These are phyloP conservation scores for Kregervanrija pseudodelftensis DNA, from an alignment of 805 yeast genomes.

Conservation along the genomic window DNA sequence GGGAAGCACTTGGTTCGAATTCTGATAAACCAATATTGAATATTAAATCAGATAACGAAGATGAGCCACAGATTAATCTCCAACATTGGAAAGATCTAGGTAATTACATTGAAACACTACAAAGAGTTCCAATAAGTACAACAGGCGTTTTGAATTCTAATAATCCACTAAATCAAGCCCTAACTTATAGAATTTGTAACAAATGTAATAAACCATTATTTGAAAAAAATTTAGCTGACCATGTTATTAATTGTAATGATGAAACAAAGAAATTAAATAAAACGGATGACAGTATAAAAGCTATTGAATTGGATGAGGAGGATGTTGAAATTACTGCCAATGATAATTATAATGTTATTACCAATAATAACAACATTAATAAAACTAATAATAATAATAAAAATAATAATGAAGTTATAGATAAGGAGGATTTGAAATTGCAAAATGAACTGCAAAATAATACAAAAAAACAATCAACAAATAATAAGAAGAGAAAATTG, in stretches of 20 bases:
- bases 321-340: neutral
- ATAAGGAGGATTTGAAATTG: neutral
- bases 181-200: constrained; percentile 41
- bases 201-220: constrained; percentile 40
- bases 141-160: constrained; percentile 9
- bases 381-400: neutral
- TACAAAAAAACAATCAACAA: constrained; percentile 18
- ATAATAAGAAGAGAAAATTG: no score
- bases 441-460: constrained; percentile 20
- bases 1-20: constrained; percentile 20
- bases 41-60: constrained; percentile 6
- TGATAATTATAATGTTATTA: neutral
- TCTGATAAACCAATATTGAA: constrained; percentile 17
- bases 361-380: neutral
- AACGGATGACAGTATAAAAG: constrained; percentile 3
- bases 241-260: constrained; percentile 34
- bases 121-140: constrained; percentile 12
- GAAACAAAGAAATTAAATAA: constrained; percentile 16
- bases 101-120: constrained; percentile 25
- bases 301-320: constrained; percentile 4
- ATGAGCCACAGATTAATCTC: constrained; percentile 12
- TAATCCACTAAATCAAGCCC: constrained; percentile 32
- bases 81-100: constrained; percentile 32
- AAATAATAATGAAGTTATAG: neutral
- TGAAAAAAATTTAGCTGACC: constrained; percentile 30